Base-by-base conservation (phyloP, 306 rosid species). In the Carpinus viminea region DNA sequence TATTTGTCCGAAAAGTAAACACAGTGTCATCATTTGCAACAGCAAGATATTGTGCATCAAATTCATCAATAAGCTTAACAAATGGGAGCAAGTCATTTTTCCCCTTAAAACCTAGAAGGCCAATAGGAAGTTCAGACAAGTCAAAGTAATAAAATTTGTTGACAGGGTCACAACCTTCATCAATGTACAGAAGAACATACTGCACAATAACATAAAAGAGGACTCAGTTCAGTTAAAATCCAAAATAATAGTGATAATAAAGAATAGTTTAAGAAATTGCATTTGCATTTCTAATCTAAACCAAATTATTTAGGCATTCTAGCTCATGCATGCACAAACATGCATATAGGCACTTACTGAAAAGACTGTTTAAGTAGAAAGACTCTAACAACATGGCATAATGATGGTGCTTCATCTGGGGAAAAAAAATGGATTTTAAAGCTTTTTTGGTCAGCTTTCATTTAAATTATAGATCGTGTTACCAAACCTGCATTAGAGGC, bases 141-240 rank as follows among this genome's bases (percentile, higher is more conserved):
- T 93, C 87, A 76, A 89, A 91, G 78, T 93, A 95, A 85, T 95
- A 95, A 36, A 93, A 84, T 75, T 93, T 91, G 91, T 95, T 95
- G 78, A 90, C 93, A 28, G 99, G 97, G 79, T 90, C 98, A 51
- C 99, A 93, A 48, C 97, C 97, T 87, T 95, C 94, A 1, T 15
- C 74, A 61, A 89, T 87, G 66, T 73, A 13, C 77, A 93, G 81
- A 79, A 90, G 87, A 74, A 88, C 82, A 81, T 91, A 95, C 96
- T 94, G 90, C 79, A 85, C 55, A 79, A 70, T 12, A 79, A 70
- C 82, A 87, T 68, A 46, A 79, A 47, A 72, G 74, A 18, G 60
- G 48, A 36, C 12, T 74, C 56, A 65, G 74, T 57, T 36, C 71
- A 74, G 4, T 11, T 12, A 51, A 60, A 57, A 74, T 59, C 34